phyloP scores from a whole-genome alignment of 148 eudicot species.

The Heliosperma pusillum region DNA sequence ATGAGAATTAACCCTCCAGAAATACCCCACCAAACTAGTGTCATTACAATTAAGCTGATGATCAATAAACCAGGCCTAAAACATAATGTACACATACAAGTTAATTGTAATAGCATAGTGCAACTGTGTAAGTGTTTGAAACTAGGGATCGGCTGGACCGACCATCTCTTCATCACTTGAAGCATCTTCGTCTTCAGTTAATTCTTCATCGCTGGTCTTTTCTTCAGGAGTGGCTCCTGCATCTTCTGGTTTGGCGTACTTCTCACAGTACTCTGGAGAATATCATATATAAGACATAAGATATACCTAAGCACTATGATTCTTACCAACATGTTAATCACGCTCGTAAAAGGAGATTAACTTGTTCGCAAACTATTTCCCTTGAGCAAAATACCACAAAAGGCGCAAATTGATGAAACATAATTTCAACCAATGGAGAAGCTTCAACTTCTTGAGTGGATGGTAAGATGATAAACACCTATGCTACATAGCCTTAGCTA shows the following conservation, averaged over 20 bases:
- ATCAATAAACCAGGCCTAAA: conserved; percentile 23
- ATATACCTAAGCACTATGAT: not conserved
- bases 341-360: not conserved
- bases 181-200: conserved; percentile 46
- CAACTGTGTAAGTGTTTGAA: not conserved
- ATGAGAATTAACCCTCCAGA: too few relatives aligned
- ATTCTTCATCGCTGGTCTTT: conserved; percentile 55
- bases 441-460: not conserved
- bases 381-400: too few relatives aligned
- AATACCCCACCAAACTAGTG: conserved; percentile 26
- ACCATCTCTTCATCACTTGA: conserved; percentile 60
- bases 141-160: conserved; percentile 54
- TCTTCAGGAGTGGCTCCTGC: conserved; percentile 54
- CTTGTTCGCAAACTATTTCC: not conserved
- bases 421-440: not conserved
- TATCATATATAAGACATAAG: not conserved
- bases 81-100: conserved; percentile 44
- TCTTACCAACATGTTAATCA: not conserved
- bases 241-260: conserved; percentile 65
- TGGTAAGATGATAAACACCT: not conserved
- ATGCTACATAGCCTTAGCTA: too few relatives aligned
- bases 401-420: not conserved
- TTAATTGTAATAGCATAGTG: not conserved
- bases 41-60: conserved; percentile 26
- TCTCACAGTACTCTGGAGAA: conserved; percentile 59